Conservation (phyloP, 305 asterid species). For the Fraxinus platypoda region DNA sequence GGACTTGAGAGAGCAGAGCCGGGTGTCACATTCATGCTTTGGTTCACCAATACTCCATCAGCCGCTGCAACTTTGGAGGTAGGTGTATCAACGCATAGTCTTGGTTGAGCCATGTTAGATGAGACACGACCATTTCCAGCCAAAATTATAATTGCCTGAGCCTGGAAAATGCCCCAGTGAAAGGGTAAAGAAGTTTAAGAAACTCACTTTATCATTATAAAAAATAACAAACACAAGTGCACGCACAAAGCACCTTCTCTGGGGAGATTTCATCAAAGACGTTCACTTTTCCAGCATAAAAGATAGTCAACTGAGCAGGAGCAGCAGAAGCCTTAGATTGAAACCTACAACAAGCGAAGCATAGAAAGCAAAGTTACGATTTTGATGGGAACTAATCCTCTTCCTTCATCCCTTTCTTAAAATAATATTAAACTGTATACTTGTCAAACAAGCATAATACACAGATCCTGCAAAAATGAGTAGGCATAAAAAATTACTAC, state of each 20-base stretch:
- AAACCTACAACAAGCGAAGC: slow-evolving; percentile 36
- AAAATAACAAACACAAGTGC: neutral
- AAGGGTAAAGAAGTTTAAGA: neutral
- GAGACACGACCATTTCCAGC: slow-evolving; percentile 49
- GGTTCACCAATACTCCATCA: slow-evolving; percentile 32
- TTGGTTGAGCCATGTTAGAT: slow-evolving; percentile 41
- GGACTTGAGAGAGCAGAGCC: slow-evolving; percentile 59
- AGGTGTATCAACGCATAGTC: slow-evolving; percentile 43
- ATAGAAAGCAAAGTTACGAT: neutral
- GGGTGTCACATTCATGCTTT: slow-evolving; percentile 29
- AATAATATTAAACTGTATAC: neutral
- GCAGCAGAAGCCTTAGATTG: slow-evolving; percentile 37
- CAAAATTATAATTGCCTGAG: slow-evolving; percentile 71
- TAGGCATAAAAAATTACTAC: neutral
- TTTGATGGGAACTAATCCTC: neutral
- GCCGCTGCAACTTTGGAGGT: slow-evolving; percentile 37
- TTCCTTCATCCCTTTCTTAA: neutral
- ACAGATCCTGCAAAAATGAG: neutral
- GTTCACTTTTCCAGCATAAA: slow-evolving; percentile 67
- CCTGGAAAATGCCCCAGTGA: slow-evolving; percentile 38
- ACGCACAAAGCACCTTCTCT: slow-evolving; percentile 50
- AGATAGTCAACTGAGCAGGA: slow-evolving; percentile 73
- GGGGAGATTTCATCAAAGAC: slow-evolving; percentile 76
- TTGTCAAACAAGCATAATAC: neutral
- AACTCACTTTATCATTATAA: neutral